Conservation (phyloP, 164 flowering plant genomes). For the Nymphaea thermarum region DNA sequence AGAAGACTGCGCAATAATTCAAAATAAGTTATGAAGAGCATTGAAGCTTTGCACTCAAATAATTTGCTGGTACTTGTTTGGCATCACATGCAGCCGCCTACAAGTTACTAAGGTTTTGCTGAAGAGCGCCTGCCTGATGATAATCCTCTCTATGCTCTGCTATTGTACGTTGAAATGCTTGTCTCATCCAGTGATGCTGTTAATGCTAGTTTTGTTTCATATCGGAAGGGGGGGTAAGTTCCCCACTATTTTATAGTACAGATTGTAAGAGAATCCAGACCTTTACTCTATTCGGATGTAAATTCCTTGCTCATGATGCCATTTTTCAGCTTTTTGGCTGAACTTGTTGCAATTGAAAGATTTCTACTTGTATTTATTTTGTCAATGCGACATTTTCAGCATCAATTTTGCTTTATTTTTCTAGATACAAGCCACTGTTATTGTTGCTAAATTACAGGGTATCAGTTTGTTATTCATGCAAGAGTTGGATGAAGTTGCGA, state of each 20-base stretch:
- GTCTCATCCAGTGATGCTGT: not conserved
- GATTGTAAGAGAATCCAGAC: not conserved
- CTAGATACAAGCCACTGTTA: too few relatives aligned
- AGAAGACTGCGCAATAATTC: not conserved
- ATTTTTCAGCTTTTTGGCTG: not conserved
- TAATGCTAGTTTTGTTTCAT: not conserved
- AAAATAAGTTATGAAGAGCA: not conserved
- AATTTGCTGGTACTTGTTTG: not conserved
- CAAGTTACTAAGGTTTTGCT: not conserved
- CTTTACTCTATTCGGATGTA: not conserved
- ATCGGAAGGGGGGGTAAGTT: not conserved
- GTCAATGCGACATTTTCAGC: too few relatives aligned
- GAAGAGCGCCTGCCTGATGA: not conserved
- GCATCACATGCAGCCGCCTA: not conserved
- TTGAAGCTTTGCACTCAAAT: not conserved
- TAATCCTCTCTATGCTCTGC: not conserved
- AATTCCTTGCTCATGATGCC: not conserved
- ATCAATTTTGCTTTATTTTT: too few relatives aligned
- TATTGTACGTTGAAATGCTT: not conserved
- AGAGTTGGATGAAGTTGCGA: too few relatives aligned
- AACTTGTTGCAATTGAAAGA: not conserved
- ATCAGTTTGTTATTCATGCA: too few relatives aligned
- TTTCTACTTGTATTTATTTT: not conserved
- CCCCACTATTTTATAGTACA: not conserved
- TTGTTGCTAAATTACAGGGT: too few relatives aligned